Evolutionary conservation across 108 stramenopile species (phyloP).

Genomic region (Nitzschia palea): DNA sequence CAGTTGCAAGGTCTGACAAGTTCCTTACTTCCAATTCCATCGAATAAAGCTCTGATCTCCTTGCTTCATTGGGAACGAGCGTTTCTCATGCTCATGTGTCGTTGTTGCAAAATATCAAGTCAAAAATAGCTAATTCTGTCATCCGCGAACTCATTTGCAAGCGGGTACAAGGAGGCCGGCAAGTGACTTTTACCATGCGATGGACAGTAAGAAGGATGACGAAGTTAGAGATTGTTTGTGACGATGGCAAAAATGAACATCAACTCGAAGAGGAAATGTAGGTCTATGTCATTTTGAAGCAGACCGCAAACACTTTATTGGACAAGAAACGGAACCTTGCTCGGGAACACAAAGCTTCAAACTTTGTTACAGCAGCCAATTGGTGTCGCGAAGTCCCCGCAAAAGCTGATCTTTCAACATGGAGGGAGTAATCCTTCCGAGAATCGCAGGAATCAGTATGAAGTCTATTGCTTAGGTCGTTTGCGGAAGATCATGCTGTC

Average conservation of each 20-base stretch:
- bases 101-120: slow-evolving; percentile 9
- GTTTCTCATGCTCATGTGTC: slow-evolving; percentile 7
- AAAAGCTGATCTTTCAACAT: slow-evolving; percentile 16
- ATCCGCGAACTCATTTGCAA: slow-evolving; percentile 18
- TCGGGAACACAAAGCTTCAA: slow-evolving; percentile 10
- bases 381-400: slow-evolving; percentile 18
- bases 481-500: slow-evolving; percentile 12
- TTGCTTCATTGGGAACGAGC: slow-evolving; percentile 42
- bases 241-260: slow-evolving; percentile 10
- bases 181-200: slow-evolving; percentile 19
- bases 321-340: slow-evolving; percentile 11
- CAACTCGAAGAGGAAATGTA: slow-evolving; percentile 11
- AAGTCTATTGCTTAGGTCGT: neutral
- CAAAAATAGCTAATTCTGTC: slow-evolving; percentile 14
- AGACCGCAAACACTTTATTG: slow-evolving; percentile 6
- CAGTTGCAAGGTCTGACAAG: slow-evolving; percentile 54
- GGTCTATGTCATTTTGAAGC: slow-evolving; percentile 22
- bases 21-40: slow-evolving; percentile 43
- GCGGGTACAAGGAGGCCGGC: slow-evolving; percentile 5
- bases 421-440: neutral
- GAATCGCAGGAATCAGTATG: neutral
- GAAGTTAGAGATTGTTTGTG: neutral
- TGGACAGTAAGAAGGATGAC: slow-evolving; percentile 21
- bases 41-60: slow-evolving; percentile 38
- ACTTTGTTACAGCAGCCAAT: slow-evolving; percentile 4